phyloP scores from a whole-genome alignment of 192 early-diverging fungal species.

The Gigaspora rosea region DNA sequence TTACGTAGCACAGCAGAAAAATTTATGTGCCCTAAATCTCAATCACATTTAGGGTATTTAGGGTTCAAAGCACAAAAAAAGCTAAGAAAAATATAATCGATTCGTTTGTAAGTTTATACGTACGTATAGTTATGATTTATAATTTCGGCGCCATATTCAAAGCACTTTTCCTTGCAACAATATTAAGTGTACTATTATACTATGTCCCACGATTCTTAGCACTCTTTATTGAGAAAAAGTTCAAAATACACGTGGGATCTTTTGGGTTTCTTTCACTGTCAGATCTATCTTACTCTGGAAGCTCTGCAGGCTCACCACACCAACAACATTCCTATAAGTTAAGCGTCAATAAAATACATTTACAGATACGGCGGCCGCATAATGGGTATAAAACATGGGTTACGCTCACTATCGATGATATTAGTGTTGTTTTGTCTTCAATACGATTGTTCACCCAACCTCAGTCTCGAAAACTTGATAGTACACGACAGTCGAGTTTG shows the following conservation, averaged over 20 bases:
- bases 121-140: too few relatives aligned
- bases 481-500: conserved; percentile 9
- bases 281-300: conserved; percentile 13
- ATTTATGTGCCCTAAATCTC: too few relatives aligned
- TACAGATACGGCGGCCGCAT: conserved; percentile 19
- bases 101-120: too few relatives aligned
- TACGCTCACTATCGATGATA: conserved; percentile 39
- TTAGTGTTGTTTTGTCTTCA: conserved; percentile 17
- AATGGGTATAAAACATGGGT: conserved; percentile 32
- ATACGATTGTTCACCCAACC: conserved; percentile 4
- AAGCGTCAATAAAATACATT: conserved; percentile 10
- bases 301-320: neutral
- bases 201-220: neutral
- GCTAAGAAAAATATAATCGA: too few relatives aligned
- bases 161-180: neutral
- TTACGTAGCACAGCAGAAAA: too few relatives aligned
- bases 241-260: conserved; percentile 16
- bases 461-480: neutral
- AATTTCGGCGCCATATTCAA: too few relatives aligned
- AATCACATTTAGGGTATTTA: too few relatives aligned
- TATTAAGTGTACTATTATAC: neutral
- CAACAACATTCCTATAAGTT: conserved; percentile 5
- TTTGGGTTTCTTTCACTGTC: conserved; percentile 20
- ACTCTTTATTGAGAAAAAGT: conserved; percentile 17
- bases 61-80: too few relatives aligned